phyloP scores from a whole-genome alignment of 2,329 filamentous ascomycete genomes.

The Leptographium wingfieldii region DNA sequence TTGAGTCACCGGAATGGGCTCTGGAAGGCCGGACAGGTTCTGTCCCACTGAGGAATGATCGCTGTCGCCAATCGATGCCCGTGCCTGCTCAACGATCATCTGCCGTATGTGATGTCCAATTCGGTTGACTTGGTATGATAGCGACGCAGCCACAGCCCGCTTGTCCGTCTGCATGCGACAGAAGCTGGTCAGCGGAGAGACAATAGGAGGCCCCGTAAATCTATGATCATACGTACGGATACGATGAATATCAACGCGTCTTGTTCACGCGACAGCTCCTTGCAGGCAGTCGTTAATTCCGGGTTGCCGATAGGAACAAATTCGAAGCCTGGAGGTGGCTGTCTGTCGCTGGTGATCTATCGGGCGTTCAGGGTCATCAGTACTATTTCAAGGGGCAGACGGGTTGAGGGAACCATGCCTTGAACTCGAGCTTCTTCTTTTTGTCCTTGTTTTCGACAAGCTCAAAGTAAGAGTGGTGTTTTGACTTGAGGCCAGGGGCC shows the following conservation, averaged over 20 bases:
- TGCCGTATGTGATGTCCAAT: constrained; percentile 48
- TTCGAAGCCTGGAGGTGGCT: constrained; percentile 47
- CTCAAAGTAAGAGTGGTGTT: constrained; percentile 51
- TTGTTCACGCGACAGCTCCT: constrained; percentile 49
- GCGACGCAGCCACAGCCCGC: constrained; percentile 15
- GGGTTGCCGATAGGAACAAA: constrained; percentile 53
- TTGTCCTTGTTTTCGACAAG: constrained; percentile 51
- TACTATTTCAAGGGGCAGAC: neutral
- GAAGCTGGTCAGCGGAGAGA: neutral
- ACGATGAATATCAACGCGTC: constrained; percentile 56
- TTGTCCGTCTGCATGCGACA: neutral
- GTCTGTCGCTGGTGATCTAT: constrained; percentile 38
- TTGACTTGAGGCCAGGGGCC: constrained; percentile 28
- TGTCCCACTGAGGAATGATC: constrained; percentile 12
- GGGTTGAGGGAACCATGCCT: constrained; percentile 29
- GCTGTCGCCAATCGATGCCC: constrained; percentile 16
- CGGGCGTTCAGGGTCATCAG: neutral
- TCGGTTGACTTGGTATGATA: constrained; percentile 41
- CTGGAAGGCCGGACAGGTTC: constrained; percentile 24
- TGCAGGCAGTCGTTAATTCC: constrained; percentile 46
- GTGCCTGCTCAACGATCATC: constrained; percentile 45
- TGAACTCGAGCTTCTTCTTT: constrained; percentile 50
- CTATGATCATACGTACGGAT: constrained; percentile 33
- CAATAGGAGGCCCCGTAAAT: too few species aligned
- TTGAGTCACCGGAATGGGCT: constrained; percentile 47